Evolutionary conservation across 2,329 filamentous ascomycete species (phyloP).

Genomic region (Cladosporium sp.): DNA sequence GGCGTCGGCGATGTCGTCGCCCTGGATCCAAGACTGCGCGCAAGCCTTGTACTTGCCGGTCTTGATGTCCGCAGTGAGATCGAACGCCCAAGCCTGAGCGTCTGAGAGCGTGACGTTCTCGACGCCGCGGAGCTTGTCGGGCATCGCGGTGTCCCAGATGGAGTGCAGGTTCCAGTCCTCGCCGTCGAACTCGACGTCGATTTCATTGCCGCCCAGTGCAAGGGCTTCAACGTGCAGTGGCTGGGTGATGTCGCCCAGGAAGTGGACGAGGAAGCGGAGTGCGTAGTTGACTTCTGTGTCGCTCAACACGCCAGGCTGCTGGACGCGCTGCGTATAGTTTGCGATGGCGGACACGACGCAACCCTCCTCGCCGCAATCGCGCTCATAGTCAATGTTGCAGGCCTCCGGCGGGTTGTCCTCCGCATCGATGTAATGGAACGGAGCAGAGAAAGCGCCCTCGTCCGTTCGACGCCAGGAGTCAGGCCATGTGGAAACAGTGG

Average conservation of each 20-base stretch:
- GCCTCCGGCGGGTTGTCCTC: conserved; percentile 38
- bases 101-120: conserved; percentile 35
- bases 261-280: conserved; percentile 46
- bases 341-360: conserved; percentile 50
- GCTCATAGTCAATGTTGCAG: conserved; percentile 45
- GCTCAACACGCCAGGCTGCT: conserved; percentile 24
- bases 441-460: conserved; percentile 43
- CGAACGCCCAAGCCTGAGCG: conserved; percentile 34
- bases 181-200: conserved; percentile 39
- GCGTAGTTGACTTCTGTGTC: conserved; percentile 36
- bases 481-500: conserved; percentile 49
- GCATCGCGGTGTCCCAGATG: conserved; percentile 41
- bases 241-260: conserved; percentile 58
- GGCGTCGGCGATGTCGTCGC: conserved; percentile 32
- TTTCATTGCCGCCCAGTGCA: conserved; percentile 39
- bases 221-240: conserved; percentile 55
- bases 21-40: conserved; percentile 30
- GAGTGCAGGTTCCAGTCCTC: conserved; percentile 37
- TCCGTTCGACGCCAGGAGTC: conserved; percentile 45
- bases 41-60: conserved; percentile 33
- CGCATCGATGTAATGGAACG: conserved; percentile 49
- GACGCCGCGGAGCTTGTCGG: conserved; percentile 32
- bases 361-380: conserved; percentile 45
- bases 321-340: conserved; percentile 43
- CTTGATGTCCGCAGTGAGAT: conserved; percentile 33